These are phyloP conservation scores for Alternaria burnsii DNA, from an alignment of 2,329 filamentous ascomycete genomes.

Conservation along the genomic window DNA sequence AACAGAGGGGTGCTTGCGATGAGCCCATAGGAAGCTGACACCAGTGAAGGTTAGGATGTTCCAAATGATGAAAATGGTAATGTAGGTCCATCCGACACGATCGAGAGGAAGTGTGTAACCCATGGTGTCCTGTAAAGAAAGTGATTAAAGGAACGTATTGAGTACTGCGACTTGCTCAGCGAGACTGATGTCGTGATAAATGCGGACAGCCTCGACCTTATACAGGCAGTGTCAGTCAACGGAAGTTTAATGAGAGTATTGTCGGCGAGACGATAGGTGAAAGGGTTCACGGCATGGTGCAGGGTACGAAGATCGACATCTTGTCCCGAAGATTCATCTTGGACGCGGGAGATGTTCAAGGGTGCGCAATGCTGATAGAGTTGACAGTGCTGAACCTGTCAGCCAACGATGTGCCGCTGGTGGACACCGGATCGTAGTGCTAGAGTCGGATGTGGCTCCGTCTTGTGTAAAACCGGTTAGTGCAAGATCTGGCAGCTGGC, in stretches of 20 bases:
- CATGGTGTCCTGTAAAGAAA: constrained; percentile 20
- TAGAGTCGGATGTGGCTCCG: constrained; percentile 9
- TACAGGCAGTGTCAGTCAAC: background rate
- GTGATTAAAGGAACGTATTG: constrained; percentile 10
- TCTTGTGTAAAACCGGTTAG: constrained; percentile 4
- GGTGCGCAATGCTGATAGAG: constrained; percentile 8
- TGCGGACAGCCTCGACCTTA: constrained; percentile 7
- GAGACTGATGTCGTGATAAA: background rate
- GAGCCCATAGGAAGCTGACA: constrained; percentile 31
- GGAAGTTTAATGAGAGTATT: background rate
- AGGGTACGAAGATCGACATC: constrained; percentile 2
- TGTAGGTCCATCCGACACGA: constrained; percentile 29
- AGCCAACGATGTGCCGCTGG: constrained; percentile 9
- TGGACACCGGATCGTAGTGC: background rate
- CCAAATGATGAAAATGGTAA: constrained; percentile 30
- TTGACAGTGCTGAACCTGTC: constrained; percentile 6
- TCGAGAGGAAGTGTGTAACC: constrained; percentile 21
- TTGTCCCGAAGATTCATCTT: constrained; percentile 5
- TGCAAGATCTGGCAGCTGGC: constrained; percentile 7
- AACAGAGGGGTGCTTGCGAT: constrained; percentile 41
- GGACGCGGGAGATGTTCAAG: constrained; percentile 12
- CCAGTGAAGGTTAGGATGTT: constrained; percentile 23
- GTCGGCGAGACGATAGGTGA: constrained; percentile 5
- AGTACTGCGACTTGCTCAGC: constrained; percentile 6
- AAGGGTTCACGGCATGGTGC: constrained; percentile 6